Evolutionary conservation across 352 stramenopile species (phyloP).

Genomic region (Phytopythium kandeliae): DNA sequence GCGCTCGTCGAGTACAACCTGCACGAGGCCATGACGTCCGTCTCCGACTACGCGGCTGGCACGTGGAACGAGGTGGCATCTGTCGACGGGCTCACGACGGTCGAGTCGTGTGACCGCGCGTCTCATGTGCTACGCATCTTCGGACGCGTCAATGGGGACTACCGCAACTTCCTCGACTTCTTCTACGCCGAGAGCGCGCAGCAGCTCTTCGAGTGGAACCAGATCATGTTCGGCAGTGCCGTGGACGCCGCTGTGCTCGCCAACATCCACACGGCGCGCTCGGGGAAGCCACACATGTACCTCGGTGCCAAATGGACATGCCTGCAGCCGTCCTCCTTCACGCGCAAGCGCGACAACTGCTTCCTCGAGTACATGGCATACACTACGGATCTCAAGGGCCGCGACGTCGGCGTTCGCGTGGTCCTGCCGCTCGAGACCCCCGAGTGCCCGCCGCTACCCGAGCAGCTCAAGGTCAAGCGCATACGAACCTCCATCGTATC

Average conservation of each 20-base stretch:
- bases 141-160: slow-evolving; percentile 43
- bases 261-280: slow-evolving; percentile 55
- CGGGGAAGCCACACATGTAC: slow-evolving; percentile 39
- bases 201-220: slow-evolving; percentile 58
- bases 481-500: slow-evolving; percentile 43
- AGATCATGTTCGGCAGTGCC: slow-evolving; percentile 48
- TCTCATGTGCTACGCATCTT: slow-evolving; percentile 43
- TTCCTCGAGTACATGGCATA: slow-evolving; percentile 73
- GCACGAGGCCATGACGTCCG: slow-evolving; percentile 31
- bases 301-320: slow-evolving; percentile 77
- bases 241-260: slow-evolving; percentile 58
- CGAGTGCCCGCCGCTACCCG: slow-evolving; percentile 42
- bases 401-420: slow-evolving; percentile 56
- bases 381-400: slow-evolving; percentile 43
- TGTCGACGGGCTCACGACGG: slow-evolving; percentile 19
- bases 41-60: slow-evolving; percentile 13
- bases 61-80: slow-evolving; percentile 22
- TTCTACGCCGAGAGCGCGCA: slow-evolving; percentile 50
- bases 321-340: slow-evolving; percentile 44
- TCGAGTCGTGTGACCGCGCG: slow-evolving; percentile 12
- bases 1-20: slow-evolving; percentile 38
- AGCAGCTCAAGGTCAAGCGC: slow-evolving; percentile 42
- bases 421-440: slow-evolving; percentile 46
- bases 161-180: slow-evolving; percentile 58
- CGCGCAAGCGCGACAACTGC: slow-evolving; percentile 58